Percentiles rank a stretch among this genome's conserved stretches.
phyloP scores from a whole-genome alignment of 2,329 filamentous ascomycete genomes.

The Setomelanomma holmii region DNA sequence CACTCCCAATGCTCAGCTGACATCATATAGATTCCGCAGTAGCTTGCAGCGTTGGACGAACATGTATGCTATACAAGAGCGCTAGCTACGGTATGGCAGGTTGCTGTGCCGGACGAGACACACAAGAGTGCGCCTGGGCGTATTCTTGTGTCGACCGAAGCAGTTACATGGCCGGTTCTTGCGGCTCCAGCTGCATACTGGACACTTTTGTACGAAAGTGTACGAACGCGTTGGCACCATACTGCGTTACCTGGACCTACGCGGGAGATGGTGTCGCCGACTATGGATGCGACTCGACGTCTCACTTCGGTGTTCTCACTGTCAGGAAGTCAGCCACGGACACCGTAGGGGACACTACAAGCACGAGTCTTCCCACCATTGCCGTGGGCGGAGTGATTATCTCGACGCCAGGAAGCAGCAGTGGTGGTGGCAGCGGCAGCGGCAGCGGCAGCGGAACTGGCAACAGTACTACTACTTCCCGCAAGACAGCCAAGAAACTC shows the following conservation, averaged over 20 bases:
- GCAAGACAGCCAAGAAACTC: slow-evolving; percentile 21
- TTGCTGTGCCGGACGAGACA: slow-evolving; percentile 31
- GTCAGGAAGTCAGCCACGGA: slow-evolving; percentile 23
- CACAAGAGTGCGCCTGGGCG: slow-evolving; percentile 32
- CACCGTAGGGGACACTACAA: slow-evolving; percentile 16
- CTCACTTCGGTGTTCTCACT: slow-evolving; percentile 18
- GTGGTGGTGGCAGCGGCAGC: not conserved
- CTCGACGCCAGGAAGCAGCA: not conserved
- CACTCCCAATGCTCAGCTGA: not conserved
- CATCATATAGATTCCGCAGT: slow-evolving; percentile 16
- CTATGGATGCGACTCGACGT: slow-evolving; percentile 29
- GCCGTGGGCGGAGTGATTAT: not conserved
- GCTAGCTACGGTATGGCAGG: slow-evolving; percentile 32
- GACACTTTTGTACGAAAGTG: slow-evolving; percentile 37
- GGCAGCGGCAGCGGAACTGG: not conserved
- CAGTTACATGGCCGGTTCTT: slow-evolving; percentile 17
- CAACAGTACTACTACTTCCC: slow-evolving; percentile 1
- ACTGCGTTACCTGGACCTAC: slow-evolving; percentile 41
- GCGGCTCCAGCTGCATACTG: slow-evolving; percentile 20
- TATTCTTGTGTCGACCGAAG: slow-evolving; percentile 34
- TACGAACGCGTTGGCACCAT: slow-evolving; percentile 19
- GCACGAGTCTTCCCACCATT: slow-evolving; percentile 25
- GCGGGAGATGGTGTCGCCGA: slow-evolving; percentile 23
- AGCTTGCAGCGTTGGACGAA: slow-evolving; percentile 21
- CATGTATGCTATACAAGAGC: slow-evolving; percentile 36